phyloP scores from a whole-genome alignment of 2,329 filamentous ascomycete species.

The Teratosphaeriaceae sp. region DNA sequence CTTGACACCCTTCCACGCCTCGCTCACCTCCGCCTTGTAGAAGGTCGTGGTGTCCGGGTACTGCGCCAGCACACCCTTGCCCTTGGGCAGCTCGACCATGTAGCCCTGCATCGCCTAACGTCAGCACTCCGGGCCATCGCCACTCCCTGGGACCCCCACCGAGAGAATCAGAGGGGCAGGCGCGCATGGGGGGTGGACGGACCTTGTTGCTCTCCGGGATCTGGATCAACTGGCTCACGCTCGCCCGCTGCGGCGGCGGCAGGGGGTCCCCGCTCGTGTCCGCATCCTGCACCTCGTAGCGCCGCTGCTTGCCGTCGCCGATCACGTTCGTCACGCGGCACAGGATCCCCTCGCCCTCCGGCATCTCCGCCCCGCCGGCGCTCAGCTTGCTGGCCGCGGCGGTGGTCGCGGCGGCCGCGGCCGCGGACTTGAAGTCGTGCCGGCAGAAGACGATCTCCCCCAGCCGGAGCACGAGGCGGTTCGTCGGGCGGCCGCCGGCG shows the following conservation, averaged over 20 bases:
- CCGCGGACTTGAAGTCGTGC: conserved; percentile 29
- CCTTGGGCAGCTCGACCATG: conserved; percentile 36
- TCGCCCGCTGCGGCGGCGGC: conserved; percentile 32
- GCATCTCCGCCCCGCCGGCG: conserved; percentile 19
- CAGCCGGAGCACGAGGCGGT: conserved; percentile 29
- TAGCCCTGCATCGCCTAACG: too few species aligned
- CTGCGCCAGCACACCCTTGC: conserved; percentile 42
- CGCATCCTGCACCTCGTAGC: conserved; percentile 47
- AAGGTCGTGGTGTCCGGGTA: conserved; percentile 49
- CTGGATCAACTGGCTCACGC: conserved; percentile 43
- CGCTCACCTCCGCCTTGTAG: conserved; percentile 45
- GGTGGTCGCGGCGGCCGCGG: conserved; percentile 1
- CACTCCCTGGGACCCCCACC: too few species aligned
- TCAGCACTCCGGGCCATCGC: too few species aligned
- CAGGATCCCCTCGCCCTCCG: conserved; percentile 46
- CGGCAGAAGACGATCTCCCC: conserved; percentile 47
- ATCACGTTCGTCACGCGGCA: conserved; percentile 46
- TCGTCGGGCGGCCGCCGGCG: conserved; percentile 16
- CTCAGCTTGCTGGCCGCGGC: neutral
- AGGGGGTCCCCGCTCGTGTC: conserved; percentile 30
- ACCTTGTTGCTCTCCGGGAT: conserved; percentile 34
- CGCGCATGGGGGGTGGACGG: too few species aligned
- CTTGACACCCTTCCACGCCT: conserved; percentile 33
- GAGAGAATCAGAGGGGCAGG: too few species aligned
- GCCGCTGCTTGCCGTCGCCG: conserved; percentile 47